A percentile compares a stretch with the other conserved stretches of the same genome.
Conservation (phyloP, 2,329 filamentous ascomycete genomes). For the Neofusicoccum sp. region DNA sequence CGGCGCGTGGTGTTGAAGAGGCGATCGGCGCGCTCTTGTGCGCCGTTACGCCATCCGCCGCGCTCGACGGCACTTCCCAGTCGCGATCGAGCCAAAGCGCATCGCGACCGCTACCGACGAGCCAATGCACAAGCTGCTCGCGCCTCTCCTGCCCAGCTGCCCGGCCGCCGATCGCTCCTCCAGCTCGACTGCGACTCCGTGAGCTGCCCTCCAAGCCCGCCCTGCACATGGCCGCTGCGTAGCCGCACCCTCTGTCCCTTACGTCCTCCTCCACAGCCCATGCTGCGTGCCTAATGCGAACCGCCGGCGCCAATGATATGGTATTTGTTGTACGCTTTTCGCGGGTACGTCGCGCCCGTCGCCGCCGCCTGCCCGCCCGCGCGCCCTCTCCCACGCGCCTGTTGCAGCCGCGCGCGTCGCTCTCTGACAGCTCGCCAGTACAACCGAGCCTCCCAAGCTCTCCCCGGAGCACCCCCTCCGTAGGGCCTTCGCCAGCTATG, state of each 20-base stretch:
- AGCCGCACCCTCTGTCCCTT: conserved; percentile 14
- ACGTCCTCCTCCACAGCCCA: conserved; percentile 12
- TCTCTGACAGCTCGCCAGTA: conserved; percentile 48
- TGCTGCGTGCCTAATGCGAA: conserved; percentile 11
- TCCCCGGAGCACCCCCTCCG: conserved; percentile 64
- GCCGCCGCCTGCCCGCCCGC: neutral
- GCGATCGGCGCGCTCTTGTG: conserved; percentile 6
- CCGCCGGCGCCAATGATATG: conserved; percentile 59
- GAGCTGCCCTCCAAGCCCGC: neutral
- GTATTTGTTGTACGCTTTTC: conserved; percentile 73
- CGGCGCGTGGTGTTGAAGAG: neutral
- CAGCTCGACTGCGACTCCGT: neutral
- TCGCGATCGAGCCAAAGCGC: conserved; percentile 7
- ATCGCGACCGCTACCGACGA: conserved; percentile 5
- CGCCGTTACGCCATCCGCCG: conserved; percentile 2
- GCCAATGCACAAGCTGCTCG: conserved; percentile 13
- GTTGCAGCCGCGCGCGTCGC: neutral
- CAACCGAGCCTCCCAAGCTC: conserved; percentile 69
- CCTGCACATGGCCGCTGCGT: conserved; percentile 14
- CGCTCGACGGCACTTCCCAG: conserved; percentile 14
- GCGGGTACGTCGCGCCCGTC: conserved; percentile 59
- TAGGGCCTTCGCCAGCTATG: conserved; percentile 65
- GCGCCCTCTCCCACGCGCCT: neutral
- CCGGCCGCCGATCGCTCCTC: conserved; percentile 9
- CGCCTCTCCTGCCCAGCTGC: conserved; percentile 8